Percentiles rank a stretch among this genome's conserved stretches.
phyloP scores from a whole-genome alignment of 2,329 filamentous ascomycete species.

The Fusarium neocosmosporiellum region DNA sequence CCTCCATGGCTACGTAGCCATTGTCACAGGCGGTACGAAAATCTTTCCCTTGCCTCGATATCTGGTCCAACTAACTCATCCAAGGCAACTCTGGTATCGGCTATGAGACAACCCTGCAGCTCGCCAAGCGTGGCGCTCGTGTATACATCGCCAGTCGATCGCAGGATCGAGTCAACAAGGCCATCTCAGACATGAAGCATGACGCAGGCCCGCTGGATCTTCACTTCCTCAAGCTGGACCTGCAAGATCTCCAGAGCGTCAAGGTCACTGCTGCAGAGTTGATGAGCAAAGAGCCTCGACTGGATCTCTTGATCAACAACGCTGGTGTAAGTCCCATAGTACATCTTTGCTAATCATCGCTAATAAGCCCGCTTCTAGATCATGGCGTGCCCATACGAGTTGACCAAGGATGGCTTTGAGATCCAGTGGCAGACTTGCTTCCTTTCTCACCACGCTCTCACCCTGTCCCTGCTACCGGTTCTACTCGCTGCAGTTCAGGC shows the following conservation, averaged over 20 bases:
- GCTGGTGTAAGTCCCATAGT: constrained; percentile 42
- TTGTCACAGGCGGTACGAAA: constrained; percentile 38
- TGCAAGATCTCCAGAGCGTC: constrained; percentile 35
- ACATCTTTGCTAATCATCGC: not conserved
- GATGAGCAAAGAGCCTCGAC: constrained; percentile 21
- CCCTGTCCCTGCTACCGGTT: constrained; percentile 28
- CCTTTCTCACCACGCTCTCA: constrained; percentile 35
- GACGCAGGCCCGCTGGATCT: constrained; percentile 24
- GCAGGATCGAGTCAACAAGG: constrained; percentile 29
- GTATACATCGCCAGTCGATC: constrained; percentile 41
- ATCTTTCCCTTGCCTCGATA: fast-evolving
- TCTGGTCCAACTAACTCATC: fast-evolving
- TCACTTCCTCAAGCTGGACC: constrained; percentile 37
- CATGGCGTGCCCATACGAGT: constrained; percentile 34
- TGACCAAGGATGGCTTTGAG: constrained; percentile 36
- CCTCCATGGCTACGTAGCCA: constrained; percentile 33
- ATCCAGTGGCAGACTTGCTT: constrained; percentile 40
- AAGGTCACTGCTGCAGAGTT: constrained; percentile 30
- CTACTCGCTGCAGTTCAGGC: constrained; percentile 24
- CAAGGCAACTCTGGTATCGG: constrained; percentile 39
- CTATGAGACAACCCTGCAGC: constrained; percentile 36
- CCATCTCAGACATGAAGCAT: constrained; percentile 32
- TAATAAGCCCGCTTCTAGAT: constrained; percentile 34
- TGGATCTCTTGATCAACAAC: constrained; percentile 40
- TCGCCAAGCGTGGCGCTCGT: constrained; percentile 31